Evolutionary conservation across 345 rosid genomes (phyloP).

Genomic region (Pistacia integerrima): DNA sequence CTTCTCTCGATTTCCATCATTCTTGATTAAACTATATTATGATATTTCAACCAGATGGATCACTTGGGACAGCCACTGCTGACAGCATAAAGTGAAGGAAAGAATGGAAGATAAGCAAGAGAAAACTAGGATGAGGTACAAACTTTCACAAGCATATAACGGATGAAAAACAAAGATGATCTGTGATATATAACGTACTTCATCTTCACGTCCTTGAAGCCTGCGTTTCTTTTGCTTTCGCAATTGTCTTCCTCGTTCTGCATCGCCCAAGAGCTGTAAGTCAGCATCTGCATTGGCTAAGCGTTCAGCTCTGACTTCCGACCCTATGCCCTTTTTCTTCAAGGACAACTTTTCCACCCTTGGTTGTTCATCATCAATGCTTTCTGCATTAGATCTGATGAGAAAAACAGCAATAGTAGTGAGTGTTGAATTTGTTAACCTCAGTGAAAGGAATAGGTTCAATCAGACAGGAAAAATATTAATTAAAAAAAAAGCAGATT

Average conservation of each 20-base stretch:
- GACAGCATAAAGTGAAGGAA: neutral
- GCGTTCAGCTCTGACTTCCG: conserved; percentile 85
- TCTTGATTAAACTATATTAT: neutral
- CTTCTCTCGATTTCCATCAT: no score
- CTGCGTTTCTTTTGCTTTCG: conserved; percentile 90
- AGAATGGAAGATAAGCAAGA: conserved; percentile 10
- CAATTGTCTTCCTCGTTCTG: conserved; percentile 81
- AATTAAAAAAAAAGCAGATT: neutral
- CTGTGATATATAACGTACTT: conserved; percentile 47
- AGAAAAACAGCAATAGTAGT: conserved; percentile 14
- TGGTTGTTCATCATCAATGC: conserved; percentile 66
- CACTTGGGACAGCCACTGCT: neutral
- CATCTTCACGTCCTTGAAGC: conserved; percentile 91
- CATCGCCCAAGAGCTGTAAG: conserved; percentile 66
- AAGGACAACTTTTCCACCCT: conserved; percentile 76
- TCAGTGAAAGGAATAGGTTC: neutral
- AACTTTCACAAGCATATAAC: neutral
- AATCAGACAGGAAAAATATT: conserved; percentile 3
- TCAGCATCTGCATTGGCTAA: conserved; percentile 77
- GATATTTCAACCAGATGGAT: neutral
- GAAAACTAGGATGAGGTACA: neutral
- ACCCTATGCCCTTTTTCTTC: conserved; percentile 90
- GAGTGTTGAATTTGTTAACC: conserved; percentile 9
- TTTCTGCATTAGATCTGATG: conserved; percentile 47
- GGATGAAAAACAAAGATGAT: conserved; percentile 12